Base-by-base conservation (phyloP, 257 asterid species). In the Apocynum venetum region DNA sequence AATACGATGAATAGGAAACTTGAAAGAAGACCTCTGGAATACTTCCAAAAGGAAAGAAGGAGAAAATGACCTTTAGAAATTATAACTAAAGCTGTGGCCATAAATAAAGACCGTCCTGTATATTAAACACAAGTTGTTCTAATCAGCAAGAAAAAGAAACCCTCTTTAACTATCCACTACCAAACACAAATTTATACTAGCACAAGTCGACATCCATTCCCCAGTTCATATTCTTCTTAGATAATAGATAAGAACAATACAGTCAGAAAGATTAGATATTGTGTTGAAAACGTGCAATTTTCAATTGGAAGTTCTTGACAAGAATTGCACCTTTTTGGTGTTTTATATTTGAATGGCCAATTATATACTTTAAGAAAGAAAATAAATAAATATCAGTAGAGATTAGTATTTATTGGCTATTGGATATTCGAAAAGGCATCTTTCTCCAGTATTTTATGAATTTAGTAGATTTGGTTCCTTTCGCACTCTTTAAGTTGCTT, bases 241-340 rank as follows among this genome's bases (percentile, higher is more conserved):
- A 72, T 51, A 31, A 72, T 31, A 48, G 63, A 72, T 51, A 31
- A 72, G 76, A 55, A 51, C 63, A 13, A 13, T 36, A 31, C 76
- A 35, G 76, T 72, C 63, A 11, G 76, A 51, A 10, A 2, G 63
- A 35, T 51, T 66, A 70, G 41, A 8, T 56, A 14, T 19, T 57
- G 63, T 57, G 35, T 57, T 57, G 25, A 19, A 19, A 4, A 11
- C 55, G 0, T 43, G 7, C 66, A 60, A 10, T 25, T 55, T 55
- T 3, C 57, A 2, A 46, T 10, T 0, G 19, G 4, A 52, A 3
- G 17, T 52, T 13, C 57, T 52, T 12, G 19, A 13, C 57, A 52
- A 52, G 57, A 52, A 52, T 12, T 52, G 20, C 17, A 1, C 57
- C 0, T 2, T 52, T 12, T 52, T 52, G 57, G 57, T 13, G 31